Evolutionary conservation across 2,329 filamentous ascomycete species (phyloP).

Genomic region (Amauroascus niger): DNA sequence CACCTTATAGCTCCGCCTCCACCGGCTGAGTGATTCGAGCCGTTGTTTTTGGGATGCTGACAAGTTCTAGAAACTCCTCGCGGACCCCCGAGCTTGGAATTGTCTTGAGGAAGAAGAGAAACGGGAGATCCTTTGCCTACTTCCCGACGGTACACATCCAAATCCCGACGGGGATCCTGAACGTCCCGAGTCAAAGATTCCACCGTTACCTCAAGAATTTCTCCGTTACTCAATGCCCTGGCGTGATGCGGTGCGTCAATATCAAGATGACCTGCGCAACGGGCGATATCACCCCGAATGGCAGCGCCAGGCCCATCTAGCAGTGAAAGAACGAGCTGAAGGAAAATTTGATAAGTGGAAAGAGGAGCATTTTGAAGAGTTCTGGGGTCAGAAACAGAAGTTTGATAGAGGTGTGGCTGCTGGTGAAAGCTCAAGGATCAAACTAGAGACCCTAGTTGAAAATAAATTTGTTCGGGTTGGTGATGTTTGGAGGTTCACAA

Average conservation of each 20-base stretch:
- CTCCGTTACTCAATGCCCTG: slow-evolving; percentile 42
- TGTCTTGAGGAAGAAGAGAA: slow-evolving; percentile 36
- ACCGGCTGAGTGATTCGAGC: background rate
- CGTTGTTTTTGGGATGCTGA: slow-evolving; percentile 1
- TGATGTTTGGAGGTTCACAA: slow-evolving; percentile 35
- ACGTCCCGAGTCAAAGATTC: slow-evolving; percentile 27
- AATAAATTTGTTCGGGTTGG: slow-evolving; percentile 31
- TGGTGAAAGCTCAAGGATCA: slow-evolving; percentile 36
- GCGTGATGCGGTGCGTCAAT: slow-evolving; percentile 45
- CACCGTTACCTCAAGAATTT: slow-evolving; percentile 34
- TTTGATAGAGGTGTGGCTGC: slow-evolving; percentile 27
- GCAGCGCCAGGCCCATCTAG: slow-evolving; percentile 46
- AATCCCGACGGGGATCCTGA: slow-evolving; percentile 23
- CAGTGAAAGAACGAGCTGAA: slow-evolving; percentile 42
- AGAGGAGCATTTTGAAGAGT: slow-evolving; percentile 45
- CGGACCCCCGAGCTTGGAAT: slow-evolving; percentile 34
- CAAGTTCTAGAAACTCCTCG: slow-evolving; percentile 30
- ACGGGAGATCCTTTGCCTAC: slow-evolving; percentile 30
- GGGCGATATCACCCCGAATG: slow-evolving; percentile 51
- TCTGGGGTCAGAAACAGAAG: slow-evolving; percentile 49
- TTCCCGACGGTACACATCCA: slow-evolving; percentile 37
- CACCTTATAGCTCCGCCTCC: background rate
- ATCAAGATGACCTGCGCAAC: slow-evolving; percentile 46
- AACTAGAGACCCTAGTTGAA: slow-evolving; percentile 29
- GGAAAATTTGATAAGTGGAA: slow-evolving; percentile 52